Base-by-base conservation (phyloP, 2,329 filamentous ascomycete genomes). In the Microdochium trichocladiopsis region DNA sequence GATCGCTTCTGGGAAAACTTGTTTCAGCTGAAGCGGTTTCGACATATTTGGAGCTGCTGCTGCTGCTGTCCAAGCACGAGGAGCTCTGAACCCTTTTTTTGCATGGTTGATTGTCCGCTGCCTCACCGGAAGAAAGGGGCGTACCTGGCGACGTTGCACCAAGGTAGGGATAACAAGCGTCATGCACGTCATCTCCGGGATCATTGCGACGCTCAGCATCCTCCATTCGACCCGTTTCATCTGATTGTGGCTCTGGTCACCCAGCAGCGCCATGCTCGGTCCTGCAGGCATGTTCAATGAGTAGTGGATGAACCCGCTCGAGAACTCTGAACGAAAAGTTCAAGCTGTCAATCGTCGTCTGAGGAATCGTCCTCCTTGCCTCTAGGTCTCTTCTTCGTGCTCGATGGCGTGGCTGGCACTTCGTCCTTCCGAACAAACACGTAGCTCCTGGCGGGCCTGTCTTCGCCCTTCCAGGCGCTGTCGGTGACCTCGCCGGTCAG, bases 341-440 rank as follows among this genome's bases (percentile, higher is more conserved):
- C 28, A 31, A 31, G 28, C 8, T 31, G 28, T 31, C 60, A 63
- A 22, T 61, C 62, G 21, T 63, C 61, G 22, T 58, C 63, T 22
- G 61, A 64, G 24, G 65, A 66, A 22, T 63, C 61, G 23, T 56
- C 57, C 37, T 63, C 57, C 28, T 56, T 28, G 31, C 58, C 58
- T 55, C 66, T 59, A 37, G 63, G 52, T 22, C 66, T 61, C 55
- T 69, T 71, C 51, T 63, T 66, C 24, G 54, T 52, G 10, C 53
- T 60, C 25, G 56, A 31, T 31, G 28, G 28, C 28, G 28, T 56
- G 28, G 58, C 60, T 2, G 57, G 53, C 2, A 69, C 70, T 47
- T 82, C 81, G 2, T 75, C 81, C 64, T 80, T 84, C 56, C 76
- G 73, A 53, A 82, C 75, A 62, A 87, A 86, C 4, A 86, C 73